These are phyloP conservation scores for Cucurbitaria berberidis DNA, from an alignment of 2,329 filamentous ascomycete species.

Conservation along the genomic window DNA sequence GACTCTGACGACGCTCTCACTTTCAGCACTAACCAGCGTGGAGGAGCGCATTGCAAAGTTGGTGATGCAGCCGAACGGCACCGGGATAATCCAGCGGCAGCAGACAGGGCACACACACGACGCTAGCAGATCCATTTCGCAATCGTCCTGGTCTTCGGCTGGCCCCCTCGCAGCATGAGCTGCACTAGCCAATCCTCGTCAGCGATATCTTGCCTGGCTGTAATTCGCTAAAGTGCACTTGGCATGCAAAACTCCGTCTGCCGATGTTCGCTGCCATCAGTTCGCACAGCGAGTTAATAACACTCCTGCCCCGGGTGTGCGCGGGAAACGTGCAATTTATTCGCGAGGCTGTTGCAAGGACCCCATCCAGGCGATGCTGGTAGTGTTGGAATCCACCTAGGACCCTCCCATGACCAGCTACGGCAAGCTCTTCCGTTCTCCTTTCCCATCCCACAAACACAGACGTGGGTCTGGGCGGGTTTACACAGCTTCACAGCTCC, in stretches of 20 bases:
- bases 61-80: conserved; percentile 23
- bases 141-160: conserved; percentile 16
- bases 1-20: neutral
- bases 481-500: neutral
- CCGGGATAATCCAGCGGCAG: conserved; percentile 13
- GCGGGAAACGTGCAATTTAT: neutral
- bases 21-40: conserved; percentile 1
- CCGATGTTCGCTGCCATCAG: conserved; percentile 23
- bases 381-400: neutral
- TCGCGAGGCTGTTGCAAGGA: neutral
- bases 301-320: neutral
- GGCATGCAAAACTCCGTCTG: conserved; percentile 19
- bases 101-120: conserved; percentile 13
- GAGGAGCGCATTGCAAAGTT: conserved; percentile 16
- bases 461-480: neutral
- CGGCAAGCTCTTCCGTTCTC: conserved; percentile 4
- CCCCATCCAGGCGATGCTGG: neutral
- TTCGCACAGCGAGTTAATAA: conserved; percentile 1
- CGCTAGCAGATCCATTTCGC: conserved; percentile 23
- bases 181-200: conserved; percentile 18
- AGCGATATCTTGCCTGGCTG: conserved; percentile 21
- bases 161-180: conserved; percentile 20
- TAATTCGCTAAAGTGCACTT: conserved; percentile 22
- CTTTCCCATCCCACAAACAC: neutral
- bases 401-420: conserved; percentile 1